Evolutionary conservation across 2,329 filamentous ascomycete genomes (phyloP), one percentile per base, ranked within the genome.

Genomic region (Meredithiella fracta): DNA sequence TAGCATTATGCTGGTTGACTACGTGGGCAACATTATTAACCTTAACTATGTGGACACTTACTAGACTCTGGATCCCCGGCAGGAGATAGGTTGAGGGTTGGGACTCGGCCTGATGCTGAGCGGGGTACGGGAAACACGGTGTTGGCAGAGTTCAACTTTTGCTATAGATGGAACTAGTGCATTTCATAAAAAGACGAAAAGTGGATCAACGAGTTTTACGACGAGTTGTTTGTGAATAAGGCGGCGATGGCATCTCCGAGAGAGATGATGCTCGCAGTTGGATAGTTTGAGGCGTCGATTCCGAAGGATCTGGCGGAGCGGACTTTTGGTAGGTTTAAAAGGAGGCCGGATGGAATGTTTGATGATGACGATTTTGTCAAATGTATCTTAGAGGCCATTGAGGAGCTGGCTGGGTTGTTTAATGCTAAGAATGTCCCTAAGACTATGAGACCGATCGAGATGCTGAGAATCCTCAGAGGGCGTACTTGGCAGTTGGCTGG

Each of bases 141-240:
- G 3, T 91, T 86, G 0, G 86, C 85, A 2, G 88, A 94, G 69
- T 94, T 94, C 73, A 94, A 92, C 64, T 74, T 94, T 8, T 84
- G 85, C 61, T 94, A 94, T 67, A 77, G 87, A 60, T 94, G 87
- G 86, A 87, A 94, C 70, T 87, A 86, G 2, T 82, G 83, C 62
- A 85, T 92, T 62, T 79, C 71, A 1, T 77, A 80, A 58, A 80
- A 78, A 60, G 88, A 94, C 63, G 87, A 92, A 64, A 74, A 81
- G 61, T 94, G 87, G 86, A 84, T 87, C 22, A 76, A 88, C 62
- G 72, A 82, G 11, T 75, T 86, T 59, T 88, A 85, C 64, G 55
- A 50, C n/a, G 49, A 54, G 42, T 49, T 61, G 34, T 58, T 61
- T 34, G 58, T 55, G 38, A 56, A 56, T 9, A 54, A 58, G 22